These are phyloP conservation scores for Rhynchospora tenuis DNA, from an alignment of 176 grass and related monocot species.

Conservation along the genomic window DNA sequence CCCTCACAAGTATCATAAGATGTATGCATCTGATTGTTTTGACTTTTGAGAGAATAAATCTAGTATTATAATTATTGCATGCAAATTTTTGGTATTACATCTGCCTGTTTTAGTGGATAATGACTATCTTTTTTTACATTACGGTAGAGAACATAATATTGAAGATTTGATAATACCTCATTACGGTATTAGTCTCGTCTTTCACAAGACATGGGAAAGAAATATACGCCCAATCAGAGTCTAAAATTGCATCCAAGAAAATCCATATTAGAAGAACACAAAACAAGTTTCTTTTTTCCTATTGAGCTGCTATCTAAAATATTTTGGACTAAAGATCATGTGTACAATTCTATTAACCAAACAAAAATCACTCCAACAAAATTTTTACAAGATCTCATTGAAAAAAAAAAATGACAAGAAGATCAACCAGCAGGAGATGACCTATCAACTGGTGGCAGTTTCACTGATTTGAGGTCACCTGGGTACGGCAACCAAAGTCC, in stretches of 20 bases:
- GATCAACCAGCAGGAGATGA: conserved; percentile 65
- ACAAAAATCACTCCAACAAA: neutral
- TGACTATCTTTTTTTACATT: neutral
- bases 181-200: too few relatives aligned
- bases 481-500: conserved; percentile 83
- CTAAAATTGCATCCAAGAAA: neutral
- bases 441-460: conserved; percentile 62
- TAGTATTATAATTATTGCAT: neutral
- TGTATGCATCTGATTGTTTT: neutral
- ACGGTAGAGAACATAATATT: neutral
- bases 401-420: neutral
- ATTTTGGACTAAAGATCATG: neutral
- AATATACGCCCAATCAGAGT: neutral
- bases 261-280: neutral
- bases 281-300: neutral
- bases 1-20: neutral
- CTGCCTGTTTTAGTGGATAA: neutral
- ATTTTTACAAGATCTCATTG: neutral
- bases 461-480: conserved; percentile 44
- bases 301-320: neutral
- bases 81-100: neutral
- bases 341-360: neutral
- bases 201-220: neutral
- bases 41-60: neutral
- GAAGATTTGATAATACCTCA: too few relatives aligned